These are phyloP conservation scores for Penicillium verhagenii DNA, from an alignment of 495 filamentous ascomycete genomes.

Conservation along the genomic window DNA sequence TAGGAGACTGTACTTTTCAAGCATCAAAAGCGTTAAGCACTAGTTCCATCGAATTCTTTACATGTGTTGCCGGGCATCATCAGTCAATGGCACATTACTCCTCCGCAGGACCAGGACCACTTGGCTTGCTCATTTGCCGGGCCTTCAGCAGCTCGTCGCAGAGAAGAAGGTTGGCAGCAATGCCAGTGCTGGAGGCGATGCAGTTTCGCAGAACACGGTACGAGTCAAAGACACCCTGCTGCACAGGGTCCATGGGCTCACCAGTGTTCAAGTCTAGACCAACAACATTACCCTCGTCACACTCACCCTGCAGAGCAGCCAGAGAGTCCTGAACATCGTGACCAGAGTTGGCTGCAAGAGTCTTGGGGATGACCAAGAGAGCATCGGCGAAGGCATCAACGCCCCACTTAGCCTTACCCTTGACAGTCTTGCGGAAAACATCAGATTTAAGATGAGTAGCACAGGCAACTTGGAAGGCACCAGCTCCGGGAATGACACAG, in stretches of 20 bases:
- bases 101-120: conserved; percentile 46
- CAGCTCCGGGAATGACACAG: conserved; percentile 90
- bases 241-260: conserved; percentile 92
- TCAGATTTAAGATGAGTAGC: conserved; percentile 85
- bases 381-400: conserved; percentile 94
- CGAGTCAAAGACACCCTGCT: conserved; percentile 91
- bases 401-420: conserved; percentile 95
- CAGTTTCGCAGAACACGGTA: conserved; percentile 93
- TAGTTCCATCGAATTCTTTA: conserved; percentile 26
- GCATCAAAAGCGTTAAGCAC: conserved; percentile 12
- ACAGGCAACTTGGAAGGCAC: conserved; percentile 94
- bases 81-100: conserved; percentile 37
- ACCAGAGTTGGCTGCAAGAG: conserved; percentile 90
- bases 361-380: conserved; percentile 92
- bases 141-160: conserved; percentile 98
- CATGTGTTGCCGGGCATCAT: conserved; percentile 23
- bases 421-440: conserved; percentile 78
- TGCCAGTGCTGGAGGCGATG: conserved; percentile 89
- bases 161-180: conserved; percentile 90
- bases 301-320: conserved; percentile 81
- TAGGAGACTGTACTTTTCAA: conserved; percentile 21
- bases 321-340: conserved; percentile 94
- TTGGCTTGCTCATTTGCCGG: conserved; percentile 74
- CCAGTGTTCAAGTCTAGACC: conserved; percentile 84
- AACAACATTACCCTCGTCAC: conserved; percentile 76